Percentiles rank a stretch among this genome's conserved stretches.
phyloP scores from a whole-genome alignment of 2,329 filamentous ascomycete genomes.

The Capronia epimyces region DNA sequence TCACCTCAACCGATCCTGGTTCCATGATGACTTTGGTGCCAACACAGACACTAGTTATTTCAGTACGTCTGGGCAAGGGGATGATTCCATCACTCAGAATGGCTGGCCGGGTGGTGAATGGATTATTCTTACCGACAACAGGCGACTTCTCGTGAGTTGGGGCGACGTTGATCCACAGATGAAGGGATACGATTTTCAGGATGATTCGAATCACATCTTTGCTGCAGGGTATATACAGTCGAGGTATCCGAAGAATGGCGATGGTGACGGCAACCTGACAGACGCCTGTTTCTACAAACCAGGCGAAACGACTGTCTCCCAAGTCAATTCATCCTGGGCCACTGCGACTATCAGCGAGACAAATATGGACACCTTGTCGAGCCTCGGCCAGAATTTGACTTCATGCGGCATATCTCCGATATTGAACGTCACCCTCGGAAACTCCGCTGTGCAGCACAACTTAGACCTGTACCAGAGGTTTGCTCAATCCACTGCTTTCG shows the following conservation, averaged over 20 bases:
- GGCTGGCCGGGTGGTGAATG: constrained; percentile 61
- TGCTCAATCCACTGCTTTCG: constrained; percentile 52
- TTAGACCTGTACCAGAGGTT: constrained; percentile 45
- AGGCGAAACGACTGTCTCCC: constrained; percentile 38
- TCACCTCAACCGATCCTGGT: constrained; percentile 58
- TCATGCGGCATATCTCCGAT: constrained; percentile 57
- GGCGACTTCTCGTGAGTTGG: constrained; percentile 52
- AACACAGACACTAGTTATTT: constrained; percentile 46
- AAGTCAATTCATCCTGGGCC: constrained; percentile 53
- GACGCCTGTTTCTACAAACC: constrained; percentile 52
- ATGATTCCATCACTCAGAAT: constrained; percentile 44
- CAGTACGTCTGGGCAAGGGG: constrained; percentile 28
- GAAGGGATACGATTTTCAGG: constrained; percentile 49
- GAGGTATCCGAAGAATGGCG: constrained; percentile 26
- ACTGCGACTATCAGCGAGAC: constrained; percentile 28
- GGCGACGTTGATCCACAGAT: constrained; percentile 56
- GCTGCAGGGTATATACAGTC: constrained; percentile 38
- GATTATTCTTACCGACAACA: constrained; percentile 50
- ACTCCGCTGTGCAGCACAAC: constrained; percentile 33
- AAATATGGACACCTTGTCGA: constrained; percentile 29
- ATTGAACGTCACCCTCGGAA: constrained; percentile 53
- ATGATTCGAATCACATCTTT: constrained; percentile 52
- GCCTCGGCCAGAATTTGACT: constrained; percentile 41
- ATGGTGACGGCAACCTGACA: constrained; percentile 42
- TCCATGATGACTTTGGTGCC: constrained; percentile 10